phyloP scores from a whole-genome alignment of 1,284 basidiomycete species.

The Microbotryum intermedium region DNA sequence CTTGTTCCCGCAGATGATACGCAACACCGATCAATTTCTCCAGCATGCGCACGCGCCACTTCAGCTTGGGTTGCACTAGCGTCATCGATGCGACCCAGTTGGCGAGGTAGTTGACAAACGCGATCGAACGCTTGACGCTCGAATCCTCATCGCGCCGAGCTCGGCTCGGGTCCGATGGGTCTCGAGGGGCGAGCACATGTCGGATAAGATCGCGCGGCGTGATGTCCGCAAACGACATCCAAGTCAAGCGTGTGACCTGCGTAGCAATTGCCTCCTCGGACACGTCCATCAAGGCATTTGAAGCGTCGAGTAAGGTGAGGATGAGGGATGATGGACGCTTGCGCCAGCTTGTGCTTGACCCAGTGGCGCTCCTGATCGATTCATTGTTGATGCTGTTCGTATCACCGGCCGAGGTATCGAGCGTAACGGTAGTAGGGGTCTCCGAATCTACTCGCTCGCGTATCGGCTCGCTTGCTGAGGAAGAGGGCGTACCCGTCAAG shows the following conservation, averaged over 20 bases:
- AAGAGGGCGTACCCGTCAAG: too few species aligned
- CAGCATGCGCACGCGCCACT: slow-evolving; percentile 29
- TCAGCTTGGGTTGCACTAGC: slow-evolving; percentile 33
- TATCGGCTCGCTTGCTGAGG: too few species aligned
- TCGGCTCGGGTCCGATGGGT: slow-evolving; percentile 30
- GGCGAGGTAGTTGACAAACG: slow-evolving; percentile 32
- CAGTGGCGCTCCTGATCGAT: too few species aligned
- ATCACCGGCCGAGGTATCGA: too few species aligned
- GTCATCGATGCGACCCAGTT: slow-evolving; percentile 34
- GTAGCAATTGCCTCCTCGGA: slow-evolving; percentile 29
- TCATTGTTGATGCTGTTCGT: too few species aligned
- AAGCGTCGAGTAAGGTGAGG: slow-evolving; percentile 15
- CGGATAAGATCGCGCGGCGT: slow-evolving; percentile 36
- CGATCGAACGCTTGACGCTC: slow-evolving; percentile 32
- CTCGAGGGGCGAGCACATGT: slow-evolving; percentile 34
- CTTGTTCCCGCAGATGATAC: slow-evolving; percentile 30
- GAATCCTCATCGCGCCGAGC: slow-evolving; percentile 27
- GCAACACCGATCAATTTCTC: slow-evolving; percentile 36
- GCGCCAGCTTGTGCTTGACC: not conserved
- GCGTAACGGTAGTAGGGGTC: too few species aligned
- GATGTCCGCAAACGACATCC: slow-evolving; percentile 33
- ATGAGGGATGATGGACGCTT: not conserved
- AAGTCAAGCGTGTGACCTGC: slow-evolving; percentile 35
- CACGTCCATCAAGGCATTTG: slow-evolving; percentile 25
- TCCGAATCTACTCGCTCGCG: too few species aligned